Evolutionary conservation across 1,284 basidiomycete species (phyloP), one percentile per base, ranked within the genome.

Genomic region (Stereum hirsutum): DNA sequence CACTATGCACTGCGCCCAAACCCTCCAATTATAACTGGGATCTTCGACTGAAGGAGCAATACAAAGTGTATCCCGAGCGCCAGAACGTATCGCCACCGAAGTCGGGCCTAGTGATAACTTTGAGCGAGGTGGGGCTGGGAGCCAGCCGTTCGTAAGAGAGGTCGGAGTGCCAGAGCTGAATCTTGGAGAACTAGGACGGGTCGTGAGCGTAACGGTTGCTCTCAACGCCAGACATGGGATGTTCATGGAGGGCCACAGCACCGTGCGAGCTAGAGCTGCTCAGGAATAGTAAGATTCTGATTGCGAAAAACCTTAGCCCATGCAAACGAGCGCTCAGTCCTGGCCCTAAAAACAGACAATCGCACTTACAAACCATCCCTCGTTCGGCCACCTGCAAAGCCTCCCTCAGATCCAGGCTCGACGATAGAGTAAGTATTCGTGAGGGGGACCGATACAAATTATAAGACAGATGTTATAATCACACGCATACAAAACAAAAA

Each of bases 131-230:
- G 40, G 74, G 70, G 56, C 75, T 64, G n/a, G 76, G 86, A 39
- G 78, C 85, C 53, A 85, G 83, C 12, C 78, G 51, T 59, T 91
- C 87, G 61, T 89, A 90, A 2, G 82, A 66, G 47, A 88, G 85
- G 57, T 90, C 88, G 1, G 80, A 79, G 62, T 90, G 87, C 79
- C 79, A 89, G 15, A 90, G 70, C 52, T 89, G 86, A n/a, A 79
- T 54, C 58, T 83, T 81, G n/a, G 81, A 74, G 60, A 84, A 87
- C 5, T 81, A 70, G 39, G 72, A 66, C 4, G 76, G 60, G 55
- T 90, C 83, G 2, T 84, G 21, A 19, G 14, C 11, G 4, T n/a
- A n/a, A n/a, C n/a, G n/a, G n/a, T n/a, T n/a, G n/a, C n/a, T n/a
- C n/a, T n/a, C n/a, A n/a, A n/a, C 69, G 1, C 81, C 32, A 7